Conservation (phyloP, 768 basidiomycete species). For the Hydnum rufescens region DNA sequence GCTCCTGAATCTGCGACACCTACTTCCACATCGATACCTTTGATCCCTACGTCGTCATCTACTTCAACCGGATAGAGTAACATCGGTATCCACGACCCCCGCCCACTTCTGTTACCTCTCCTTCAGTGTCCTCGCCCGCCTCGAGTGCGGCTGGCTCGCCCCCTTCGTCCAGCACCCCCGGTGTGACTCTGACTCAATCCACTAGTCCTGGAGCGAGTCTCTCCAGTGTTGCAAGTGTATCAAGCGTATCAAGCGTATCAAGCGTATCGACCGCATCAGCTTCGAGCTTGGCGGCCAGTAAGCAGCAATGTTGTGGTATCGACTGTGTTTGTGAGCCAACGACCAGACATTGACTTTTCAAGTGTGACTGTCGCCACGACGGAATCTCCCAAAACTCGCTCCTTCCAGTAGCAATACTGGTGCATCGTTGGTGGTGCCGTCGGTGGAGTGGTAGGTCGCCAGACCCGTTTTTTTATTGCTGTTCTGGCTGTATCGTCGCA, state of each 20-base stretch:
- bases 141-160: neutral
- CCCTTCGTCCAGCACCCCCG: neutral
- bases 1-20: no score
- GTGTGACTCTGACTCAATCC: neutral
- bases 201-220: neutral
- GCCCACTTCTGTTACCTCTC: neutral
- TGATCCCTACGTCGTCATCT: neutral
- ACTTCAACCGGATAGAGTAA: neutral
- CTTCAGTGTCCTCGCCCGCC: neutral
- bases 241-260: no score
- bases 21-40: no score
- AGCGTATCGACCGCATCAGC: neutral
- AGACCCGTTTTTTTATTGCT: neutral
- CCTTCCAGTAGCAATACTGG: neutral
- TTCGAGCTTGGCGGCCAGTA: neutral
- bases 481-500: slow-evolving; percentile 1
- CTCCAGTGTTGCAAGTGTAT: neutral
- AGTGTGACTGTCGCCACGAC: neutral
- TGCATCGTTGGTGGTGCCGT: slow-evolving; percentile 5
- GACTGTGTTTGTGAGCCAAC: neutral
- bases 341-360: neutral
- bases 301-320: neutral
- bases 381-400: neutral
- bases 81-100: neutral
- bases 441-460: neutral